Conservation (phyloP, 805 yeast species). For the Cyberlindnera maclurae region DNA sequence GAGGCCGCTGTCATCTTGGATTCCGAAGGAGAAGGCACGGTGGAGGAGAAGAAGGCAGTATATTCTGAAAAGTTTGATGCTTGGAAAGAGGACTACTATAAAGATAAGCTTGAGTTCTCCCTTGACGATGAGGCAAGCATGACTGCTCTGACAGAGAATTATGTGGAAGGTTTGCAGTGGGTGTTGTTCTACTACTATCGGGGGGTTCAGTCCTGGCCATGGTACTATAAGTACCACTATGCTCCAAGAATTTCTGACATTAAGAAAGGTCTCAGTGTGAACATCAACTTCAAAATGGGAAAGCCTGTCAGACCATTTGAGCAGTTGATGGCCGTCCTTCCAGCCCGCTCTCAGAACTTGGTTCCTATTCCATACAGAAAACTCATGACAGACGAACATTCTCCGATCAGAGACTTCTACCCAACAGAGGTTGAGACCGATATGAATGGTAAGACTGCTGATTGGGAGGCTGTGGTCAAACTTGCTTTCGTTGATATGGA, state of each 20-base stretch:
- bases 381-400: slow-evolving; percentile 76
- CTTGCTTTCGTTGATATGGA: slow-evolving; percentile 86
- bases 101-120: slow-evolving; percentile 64
- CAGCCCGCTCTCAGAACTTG: slow-evolving; percentile 78
- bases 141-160: slow-evolving; percentile 63
- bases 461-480: slow-evolving; percentile 96
- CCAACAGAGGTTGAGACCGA: slow-evolving; percentile 85
- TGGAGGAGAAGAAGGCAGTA: slow-evolving; percentile 45
- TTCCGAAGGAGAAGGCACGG: slow-evolving; percentile 50
- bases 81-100: slow-evolving; percentile 87
- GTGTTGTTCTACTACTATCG: slow-evolving; percentile 84
- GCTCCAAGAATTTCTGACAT: slow-evolving; percentile 93
- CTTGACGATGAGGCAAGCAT: slow-evolving; percentile 54
- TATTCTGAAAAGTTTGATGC: slow-evolving; percentile 66
- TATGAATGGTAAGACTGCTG: slow-evolving; percentile 89
- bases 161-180: slow-evolving; percentile 96
- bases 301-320: slow-evolving; percentile 87
- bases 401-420: slow-evolving; percentile 87
- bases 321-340: slow-evolving; percentile 87
- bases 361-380: slow-evolving; percentile 74
- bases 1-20: slow-evolving; percentile 49
- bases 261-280: slow-evolving; percentile 57
- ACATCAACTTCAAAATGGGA: slow-evolving; percentile 59
- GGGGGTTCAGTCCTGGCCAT: slow-evolving; percentile 93
- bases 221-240: slow-evolving; percentile 88